Evolutionary conservation across 805 yeast species (phyloP), one percentile per base, ranked within the genome.

Genomic region (Blastobotrys parvus): DNA sequence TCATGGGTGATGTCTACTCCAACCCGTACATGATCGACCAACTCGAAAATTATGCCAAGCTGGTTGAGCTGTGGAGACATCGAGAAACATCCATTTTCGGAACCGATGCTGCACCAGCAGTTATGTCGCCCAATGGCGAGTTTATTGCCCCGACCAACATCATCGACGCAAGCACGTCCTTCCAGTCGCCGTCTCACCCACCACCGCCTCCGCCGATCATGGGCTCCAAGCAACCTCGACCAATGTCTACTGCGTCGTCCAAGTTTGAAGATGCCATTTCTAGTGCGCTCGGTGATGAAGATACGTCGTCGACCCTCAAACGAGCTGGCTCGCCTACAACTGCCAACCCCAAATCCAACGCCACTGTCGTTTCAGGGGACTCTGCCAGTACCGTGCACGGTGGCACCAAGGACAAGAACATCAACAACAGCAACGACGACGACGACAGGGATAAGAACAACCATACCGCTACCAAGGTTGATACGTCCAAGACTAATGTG

Each of bases 21-120:
- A 55, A 57, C 44, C 69, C 69, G 3, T 61, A 55, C 41, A 47
- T 65, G 44, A 55, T 65, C 31, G 69, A 65, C 41, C 50, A 52
- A 39, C 56, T 57, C 40, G 64, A 59, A 17, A 43, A 47, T 11
- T 51, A 52, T 29, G 57, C 66, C 4, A 47, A 50, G 25, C 44
- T 65, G 36, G 63, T 54, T n/a, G 56, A 49, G n/a, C 11, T 53
- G 16, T 56, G 59, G 59, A 23, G 23, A 16, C 16, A 33, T 17
- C 27, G 31, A 4, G 34, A 27, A 11, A 25, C 38, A 29, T 16
- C 43, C n/a, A 8, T 25, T 11, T 8, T 25, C 10, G 10, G 10
- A 11, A 7, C 7, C 11, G 29, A 25, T 11, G 29, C 29, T 11
- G 11, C 29, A 25, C 29, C 7, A 25, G 29, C 10, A 7, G 11